Conservation (phyloP, 768 basidiomycete genomes). For the Austroboletus festivus region DNA sequence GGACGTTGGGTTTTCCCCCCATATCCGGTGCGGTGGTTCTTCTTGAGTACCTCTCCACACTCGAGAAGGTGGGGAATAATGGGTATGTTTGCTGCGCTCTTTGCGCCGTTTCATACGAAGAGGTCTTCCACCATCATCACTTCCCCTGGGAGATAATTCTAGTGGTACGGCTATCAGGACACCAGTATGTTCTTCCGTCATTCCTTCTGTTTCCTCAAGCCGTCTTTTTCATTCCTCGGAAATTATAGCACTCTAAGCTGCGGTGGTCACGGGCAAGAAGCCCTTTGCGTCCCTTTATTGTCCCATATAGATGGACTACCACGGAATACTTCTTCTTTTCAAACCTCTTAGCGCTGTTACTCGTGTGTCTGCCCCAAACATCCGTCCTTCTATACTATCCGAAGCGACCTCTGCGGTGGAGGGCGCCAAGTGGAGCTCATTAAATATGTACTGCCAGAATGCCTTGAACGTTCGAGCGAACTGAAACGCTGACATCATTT, state of each 20-base stretch:
- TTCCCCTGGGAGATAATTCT: slow-evolving; percentile 9
- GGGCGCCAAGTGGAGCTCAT: slow-evolving; percentile 18
- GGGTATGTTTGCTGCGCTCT: slow-evolving; percentile 21
- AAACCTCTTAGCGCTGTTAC: slow-evolving; percentile 7
- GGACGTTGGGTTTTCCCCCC: slow-evolving; percentile 21
- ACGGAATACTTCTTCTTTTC: slow-evolving; percentile 6
- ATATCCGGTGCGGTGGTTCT: slow-evolving; percentile 17
- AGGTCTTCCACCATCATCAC: slow-evolving; percentile 9
- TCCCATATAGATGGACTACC: slow-evolving; percentile 1
- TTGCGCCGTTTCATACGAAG: slow-evolving; percentile 26
- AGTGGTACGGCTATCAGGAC: slow-evolving; percentile 4
- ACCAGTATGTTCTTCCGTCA: slow-evolving; percentile 10
- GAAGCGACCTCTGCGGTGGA: slow-evolving; percentile 10
- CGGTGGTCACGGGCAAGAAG: slow-evolving; percentile 11
- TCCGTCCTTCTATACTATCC: slow-evolving; percentile 7
- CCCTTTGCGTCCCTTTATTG: slow-evolving; percentile 5
- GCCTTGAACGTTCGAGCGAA: slow-evolving; percentile 5
- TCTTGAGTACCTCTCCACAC: slow-evolving; percentile 18
- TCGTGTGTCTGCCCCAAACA: not conserved
- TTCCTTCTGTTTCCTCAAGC: slow-evolving; percentile 11
- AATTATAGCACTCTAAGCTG: slow-evolving; percentile 19
- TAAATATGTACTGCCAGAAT: slow-evolving; percentile 4
- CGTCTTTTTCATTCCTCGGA: slow-evolving; percentile 28
- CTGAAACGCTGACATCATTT: slow-evolving; percentile 24
- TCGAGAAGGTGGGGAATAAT: slow-evolving; percentile 17